Conservation (phyloP, 1,284 basidiomycete genomes). For the Ceratorhiza oryzae-sativae region DNA sequence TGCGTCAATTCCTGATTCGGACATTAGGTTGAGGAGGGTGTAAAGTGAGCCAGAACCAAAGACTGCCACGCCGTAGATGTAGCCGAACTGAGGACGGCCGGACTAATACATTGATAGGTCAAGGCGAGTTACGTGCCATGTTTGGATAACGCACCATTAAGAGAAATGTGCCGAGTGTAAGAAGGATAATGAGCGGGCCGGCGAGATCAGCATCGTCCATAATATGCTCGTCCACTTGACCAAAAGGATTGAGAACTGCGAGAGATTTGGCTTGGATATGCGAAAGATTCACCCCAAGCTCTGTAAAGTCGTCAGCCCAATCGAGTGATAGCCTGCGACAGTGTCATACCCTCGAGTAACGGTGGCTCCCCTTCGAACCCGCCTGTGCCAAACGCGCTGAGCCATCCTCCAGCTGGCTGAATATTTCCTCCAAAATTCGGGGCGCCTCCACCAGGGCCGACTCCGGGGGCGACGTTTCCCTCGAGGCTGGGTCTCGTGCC, state of each 20-base stretch:
- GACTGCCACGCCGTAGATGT: constrained; percentile 97
- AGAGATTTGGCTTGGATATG: constrained; percentile 95
- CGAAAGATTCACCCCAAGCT: constrained; percentile 96
- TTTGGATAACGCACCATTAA: constrained; percentile 75
- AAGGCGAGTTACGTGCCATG: not conserved
- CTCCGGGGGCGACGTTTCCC: constrained; percentile 66
- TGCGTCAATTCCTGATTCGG: constrained; percentile 92
- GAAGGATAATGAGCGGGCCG: constrained; percentile 93
- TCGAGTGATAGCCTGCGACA: not conserved
- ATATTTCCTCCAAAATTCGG: constrained; percentile 71
- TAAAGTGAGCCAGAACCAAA: constrained; percentile 96
- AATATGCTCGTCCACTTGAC: constrained; percentile 87
- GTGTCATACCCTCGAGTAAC: constrained; percentile 81
- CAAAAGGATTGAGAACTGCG: constrained; percentile 94
- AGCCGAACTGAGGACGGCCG: constrained; percentile 98
- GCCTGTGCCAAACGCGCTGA: constrained; percentile 94
- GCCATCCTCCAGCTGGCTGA: constrained; percentile 78
- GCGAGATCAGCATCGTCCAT: constrained; percentile 99
- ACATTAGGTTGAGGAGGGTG: constrained; percentile 96
- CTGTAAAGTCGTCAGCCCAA: constrained; percentile 54
- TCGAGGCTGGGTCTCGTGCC: constrained; percentile 76
- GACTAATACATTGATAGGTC: constrained; percentile 62
- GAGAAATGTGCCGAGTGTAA: constrained; percentile 91
- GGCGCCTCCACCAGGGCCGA: constrained; percentile 50
- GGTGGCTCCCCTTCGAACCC: constrained; percentile 96